phyloP scores from a whole-genome alignment of 2,329 filamentous ascomycete species.

The Aspergillus costaricaensis region DNA sequence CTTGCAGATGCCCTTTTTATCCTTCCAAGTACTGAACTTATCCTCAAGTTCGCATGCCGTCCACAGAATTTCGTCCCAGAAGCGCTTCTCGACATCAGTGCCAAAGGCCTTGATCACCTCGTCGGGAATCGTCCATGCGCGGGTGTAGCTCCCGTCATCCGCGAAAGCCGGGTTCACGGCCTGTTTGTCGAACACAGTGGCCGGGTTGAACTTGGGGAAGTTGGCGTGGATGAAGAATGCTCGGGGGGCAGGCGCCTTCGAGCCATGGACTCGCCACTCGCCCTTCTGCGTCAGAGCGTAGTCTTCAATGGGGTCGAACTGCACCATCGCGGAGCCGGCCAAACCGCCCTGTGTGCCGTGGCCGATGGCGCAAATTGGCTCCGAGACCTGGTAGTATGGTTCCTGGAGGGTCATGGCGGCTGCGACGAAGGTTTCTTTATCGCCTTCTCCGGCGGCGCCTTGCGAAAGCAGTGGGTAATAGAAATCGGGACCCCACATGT shows the following conservation, averaged over 20 bases:
- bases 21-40: slow-evolving; percentile 36
- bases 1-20: slow-evolving; percentile 35
- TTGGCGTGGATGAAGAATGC: slow-evolving; percentile 46
- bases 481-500: slow-evolving; percentile 47
- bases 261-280: slow-evolving; percentile 27
- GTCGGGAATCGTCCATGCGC: slow-evolving; percentile 36
- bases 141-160: slow-evolving; percentile 35
- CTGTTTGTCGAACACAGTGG: slow-evolving; percentile 36
- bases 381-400: slow-evolving; percentile 46
- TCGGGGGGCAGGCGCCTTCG: slow-evolving; percentile 31
- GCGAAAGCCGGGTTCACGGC: slow-evolving; percentile 33
- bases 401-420: slow-evolving; percentile 45
- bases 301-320: slow-evolving; percentile 41
- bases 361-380: slow-evolving; percentile 38
- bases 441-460: slow-evolving; percentile 52
- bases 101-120: slow-evolving; percentile 34
- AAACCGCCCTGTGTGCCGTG: slow-evolving; percentile 31
- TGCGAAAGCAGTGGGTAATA: slow-evolving; percentile 52
- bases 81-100: slow-evolving; percentile 39
- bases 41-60: slow-evolving; percentile 42
- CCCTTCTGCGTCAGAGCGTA: slow-evolving; percentile 29
- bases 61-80: slow-evolving; percentile 44
- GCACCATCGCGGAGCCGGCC: slow-evolving; percentile 42
- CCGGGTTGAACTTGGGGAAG: slow-evolving; percentile 44
- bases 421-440: slow-evolving; percentile 54